These are phyloP conservation scores for Spergularia bocconei DNA, from an alignment of 148 eudicot genomes.

Conservation along the genomic window DNA sequence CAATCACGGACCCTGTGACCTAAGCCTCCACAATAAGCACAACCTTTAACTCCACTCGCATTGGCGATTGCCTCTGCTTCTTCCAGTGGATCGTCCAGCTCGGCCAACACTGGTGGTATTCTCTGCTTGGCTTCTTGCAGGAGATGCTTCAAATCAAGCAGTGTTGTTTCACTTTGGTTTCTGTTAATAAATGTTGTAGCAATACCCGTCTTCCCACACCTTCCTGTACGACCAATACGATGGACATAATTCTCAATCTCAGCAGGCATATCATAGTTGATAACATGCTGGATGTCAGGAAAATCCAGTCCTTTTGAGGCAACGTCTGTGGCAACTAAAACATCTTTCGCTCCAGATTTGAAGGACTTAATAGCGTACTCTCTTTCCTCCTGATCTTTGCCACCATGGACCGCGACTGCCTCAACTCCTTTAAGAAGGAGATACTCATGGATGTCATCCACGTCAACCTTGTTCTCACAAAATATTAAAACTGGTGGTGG, in stretches of 20 bases:
- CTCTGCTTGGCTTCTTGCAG: constrained; percentile 91
- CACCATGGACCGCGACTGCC: constrained; percentile 88
- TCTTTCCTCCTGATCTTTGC: constrained; percentile 91
- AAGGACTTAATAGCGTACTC: constrained; percentile 80
- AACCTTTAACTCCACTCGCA: constrained; percentile 73
- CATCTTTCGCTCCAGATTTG: constrained; percentile 76
- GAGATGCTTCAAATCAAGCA: constrained; percentile 79
- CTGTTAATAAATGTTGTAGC: constrained; percentile 89
- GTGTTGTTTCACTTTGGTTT: constrained; percentile 82
- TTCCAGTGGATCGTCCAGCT: constrained; percentile 77
- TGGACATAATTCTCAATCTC: constrained; percentile 95
- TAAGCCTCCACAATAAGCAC: constrained; percentile 85
- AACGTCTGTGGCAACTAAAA: constrained; percentile 90
- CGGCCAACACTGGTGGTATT: constrained; percentile 80
- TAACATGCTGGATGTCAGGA: constrained; percentile 86
- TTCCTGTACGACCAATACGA: constrained; percentile 84
- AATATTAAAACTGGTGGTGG: constrained; percentile 93
- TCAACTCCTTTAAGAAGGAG: constrained; percentile 86
- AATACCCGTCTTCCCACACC: constrained; percentile 92
- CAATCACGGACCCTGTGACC: constrained; percentile 78
- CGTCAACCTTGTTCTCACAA: constrained; percentile 92
- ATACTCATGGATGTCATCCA: constrained; percentile 90
- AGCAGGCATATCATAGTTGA: constrained; percentile 92
- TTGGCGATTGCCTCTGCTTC: constrained; percentile 56
- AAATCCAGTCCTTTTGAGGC: constrained; percentile 95